Evolutionary conservation across 225 moss, liverwort and hornwort genomes (phyloP), one percentile per base, ranked within the genome.

Genomic region (Polytrichum formosum): DNA sequence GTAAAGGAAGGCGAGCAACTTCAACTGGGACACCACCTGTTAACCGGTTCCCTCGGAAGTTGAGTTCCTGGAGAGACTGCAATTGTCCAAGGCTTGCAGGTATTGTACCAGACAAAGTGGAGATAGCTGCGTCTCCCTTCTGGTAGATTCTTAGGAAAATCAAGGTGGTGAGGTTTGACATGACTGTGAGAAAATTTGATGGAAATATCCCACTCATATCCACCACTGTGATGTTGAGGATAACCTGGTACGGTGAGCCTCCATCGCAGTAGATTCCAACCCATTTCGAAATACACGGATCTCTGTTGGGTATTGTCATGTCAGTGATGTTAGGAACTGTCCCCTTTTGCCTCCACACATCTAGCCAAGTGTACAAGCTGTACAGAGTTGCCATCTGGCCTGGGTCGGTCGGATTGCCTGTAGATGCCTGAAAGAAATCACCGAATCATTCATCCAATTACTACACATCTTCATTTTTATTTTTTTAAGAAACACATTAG

Each of bases 211-310:
- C 60, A 1, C 20, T 17, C 26, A 28, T 4, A 25, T 80, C 80
- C 5, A 22, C 1, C 1, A 80, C 7, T 3, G 21, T 54, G 6
- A 80, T 65, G 35, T 69, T 30, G 54, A 65, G 3, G 21, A 80
- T 80, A 65, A 2, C 61, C 8, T 80, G 80, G 19, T 31, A 72
- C 2, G 80, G 80, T 6, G 72, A 69, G 30, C 76, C 80, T 60
- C 69, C 69, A 22, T 80, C 76, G 69, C 80, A 80, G 18, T 4
- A 13, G 31, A 80, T 72, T 33, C 76, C 80, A 0, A 18, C 27
- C 80, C 80, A 80, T n/a, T 16, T 31, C 19, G 2, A 1, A 6
- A 9, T 2, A 67, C 80, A 80, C 0, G 76, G 33, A 33, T 80
- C 80, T 33, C 72, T 53, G 5, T 54, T 60, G 0, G 72, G 1